Evolutionary conservation across 1,284 basidiomycete species (phyloP).

Genomic region (Fomitopsis pinicola): DNA sequence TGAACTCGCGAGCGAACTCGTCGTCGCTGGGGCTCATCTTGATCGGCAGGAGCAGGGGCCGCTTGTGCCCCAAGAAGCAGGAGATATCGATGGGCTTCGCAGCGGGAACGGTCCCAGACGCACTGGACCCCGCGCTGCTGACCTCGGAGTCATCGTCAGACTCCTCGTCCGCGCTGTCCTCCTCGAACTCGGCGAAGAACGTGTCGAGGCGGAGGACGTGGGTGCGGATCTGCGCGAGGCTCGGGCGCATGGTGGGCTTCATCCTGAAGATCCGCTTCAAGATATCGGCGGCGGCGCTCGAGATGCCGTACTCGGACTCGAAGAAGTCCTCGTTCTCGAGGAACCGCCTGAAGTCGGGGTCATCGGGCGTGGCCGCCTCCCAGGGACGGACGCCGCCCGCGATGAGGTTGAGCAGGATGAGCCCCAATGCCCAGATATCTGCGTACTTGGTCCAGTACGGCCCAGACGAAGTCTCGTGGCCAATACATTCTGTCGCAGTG

Average conservation of each 20-base stretch:
- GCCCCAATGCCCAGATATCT: slow-evolving; percentile 87
- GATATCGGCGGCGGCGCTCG: slow-evolving; percentile 49
- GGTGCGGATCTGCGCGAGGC: slow-evolving; percentile 56
- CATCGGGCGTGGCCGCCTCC: slow-evolving; percentile 68
- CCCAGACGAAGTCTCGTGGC: slow-evolving; percentile 12
- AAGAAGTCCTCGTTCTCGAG: slow-evolving; percentile 65
- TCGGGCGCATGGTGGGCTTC: slow-evolving; percentile 50
- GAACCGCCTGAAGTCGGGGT: slow-evolving; percentile 60
- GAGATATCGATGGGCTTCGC: not conserved
- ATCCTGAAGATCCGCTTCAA: slow-evolving; percentile 56
- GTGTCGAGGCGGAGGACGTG: slow-evolving; percentile 56
- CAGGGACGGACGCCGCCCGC: slow-evolving; percentile 80
- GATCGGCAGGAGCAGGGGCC: not conserved
- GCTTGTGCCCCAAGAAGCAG: not conserved
- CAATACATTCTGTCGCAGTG: slow-evolving; percentile 22
- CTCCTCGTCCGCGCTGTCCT: not conserved
- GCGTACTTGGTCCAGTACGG: slow-evolving; percentile 70
- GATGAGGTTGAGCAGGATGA: slow-evolving; percentile 64
- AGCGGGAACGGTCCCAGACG: not conserved
- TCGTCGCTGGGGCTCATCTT: not conserved
- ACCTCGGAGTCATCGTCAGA: not conserved
- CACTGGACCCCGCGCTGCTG: not conserved
- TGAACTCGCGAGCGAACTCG: not conserved
- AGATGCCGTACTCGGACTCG: slow-evolving; percentile 71
- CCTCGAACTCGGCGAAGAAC: slow-evolving; percentile 55